A percentile compares a stretch with the other conserved stretches of the same genome.
These are phyloP conservation scores for Pleurotus salmoneostramineus DNA, from an alignment of 768 basidiomycete species.

Conservation along the genomic window DNA sequence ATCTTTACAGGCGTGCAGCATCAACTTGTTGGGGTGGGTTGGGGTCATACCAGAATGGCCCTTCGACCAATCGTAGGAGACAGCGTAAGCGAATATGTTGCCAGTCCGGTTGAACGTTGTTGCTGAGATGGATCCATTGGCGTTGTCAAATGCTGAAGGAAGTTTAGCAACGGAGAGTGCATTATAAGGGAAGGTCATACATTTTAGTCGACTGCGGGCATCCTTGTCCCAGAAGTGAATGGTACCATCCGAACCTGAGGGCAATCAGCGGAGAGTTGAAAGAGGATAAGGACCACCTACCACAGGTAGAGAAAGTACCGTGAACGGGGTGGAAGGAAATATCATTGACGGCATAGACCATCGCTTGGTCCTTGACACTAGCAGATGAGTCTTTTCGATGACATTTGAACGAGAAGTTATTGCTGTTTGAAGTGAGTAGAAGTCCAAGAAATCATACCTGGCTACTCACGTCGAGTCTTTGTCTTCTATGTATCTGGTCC, in stretches of 20 bases:
- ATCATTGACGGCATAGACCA: slow-evolving; percentile 81
- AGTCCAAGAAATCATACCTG: background rate
- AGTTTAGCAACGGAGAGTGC: background rate
- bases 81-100: slow-evolving; percentile 84
- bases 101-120: slow-evolving; percentile 86
- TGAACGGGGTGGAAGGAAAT: slow-evolving; percentile 83
- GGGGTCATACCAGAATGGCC: slow-evolving; percentile 84
- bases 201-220: slow-evolving; percentile 85
- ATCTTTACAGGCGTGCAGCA: slow-evolving; percentile 82
- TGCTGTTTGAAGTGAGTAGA: slow-evolving; percentile 25
- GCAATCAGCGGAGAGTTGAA: slow-evolving; percentile 10
- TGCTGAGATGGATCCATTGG: slow-evolving; percentile 74
- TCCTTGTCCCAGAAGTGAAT: slow-evolving; percentile 96
- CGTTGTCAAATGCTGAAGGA: slow-evolving; percentile 44
- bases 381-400: slow-evolving; percentile 58
- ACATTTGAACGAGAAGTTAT: slow-evolving; percentile 89
- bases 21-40: slow-evolving; percentile 70
- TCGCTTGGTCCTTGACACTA: slow-evolving; percentile 56
- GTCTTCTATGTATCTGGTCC: slow-evolving; percentile 75
- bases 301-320: slow-evolving; percentile 82
- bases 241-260: slow-evolving; percentile 72
- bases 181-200: slow-evolving; percentile 33
- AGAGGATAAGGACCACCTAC: slow-evolving; percentile 24
- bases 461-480: slow-evolving; percentile 62
- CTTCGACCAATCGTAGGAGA: slow-evolving; percentile 94